Evolutionary conservation across 306 rosid genomes (phyloP).

Genomic region (Fragaria ananassa): DNA sequence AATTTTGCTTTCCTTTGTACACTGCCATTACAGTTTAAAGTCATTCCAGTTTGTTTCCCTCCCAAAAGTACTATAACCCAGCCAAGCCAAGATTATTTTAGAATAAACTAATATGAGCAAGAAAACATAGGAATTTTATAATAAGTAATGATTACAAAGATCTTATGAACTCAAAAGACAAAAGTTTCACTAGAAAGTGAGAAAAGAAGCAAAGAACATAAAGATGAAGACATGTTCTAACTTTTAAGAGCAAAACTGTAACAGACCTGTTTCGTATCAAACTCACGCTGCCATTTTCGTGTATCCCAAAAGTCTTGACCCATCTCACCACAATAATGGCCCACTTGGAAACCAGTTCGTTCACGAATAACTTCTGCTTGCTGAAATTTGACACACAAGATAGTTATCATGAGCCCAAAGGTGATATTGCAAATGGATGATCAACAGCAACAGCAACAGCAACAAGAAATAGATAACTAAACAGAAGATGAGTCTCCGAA

Average conservation of each 20-base stretch:
- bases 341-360: conserved; percentile 90
- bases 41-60: background rate
- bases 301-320: conserved; percentile 99
- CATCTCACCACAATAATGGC: conserved; percentile 99
- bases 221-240: conserved; percentile 1
- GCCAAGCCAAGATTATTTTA: background rate
- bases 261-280: conserved; percentile 75
- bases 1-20: background rate
- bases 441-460: background rate
- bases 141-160: background rate
- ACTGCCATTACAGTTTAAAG: background rate
- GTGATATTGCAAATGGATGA: conserved; percentile 1
- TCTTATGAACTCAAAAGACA: background rate
- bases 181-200: background rate
- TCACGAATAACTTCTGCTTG: conserved; percentile 99
- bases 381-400: conserved; percentile 46
- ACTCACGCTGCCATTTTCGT: conserved; percentile 96
- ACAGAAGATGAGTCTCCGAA: conserved; percentile 2
- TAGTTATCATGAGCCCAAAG: conserved; percentile 1
- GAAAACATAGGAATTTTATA: background rate
- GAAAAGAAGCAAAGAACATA: background rate
- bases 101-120: background rate
- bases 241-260: conserved; percentile 21
- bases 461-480: background rate
- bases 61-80: background rate